Conservation (phyloP, 1,284 basidiomycete genomes). For the Puccinia sorghi region DNA sequence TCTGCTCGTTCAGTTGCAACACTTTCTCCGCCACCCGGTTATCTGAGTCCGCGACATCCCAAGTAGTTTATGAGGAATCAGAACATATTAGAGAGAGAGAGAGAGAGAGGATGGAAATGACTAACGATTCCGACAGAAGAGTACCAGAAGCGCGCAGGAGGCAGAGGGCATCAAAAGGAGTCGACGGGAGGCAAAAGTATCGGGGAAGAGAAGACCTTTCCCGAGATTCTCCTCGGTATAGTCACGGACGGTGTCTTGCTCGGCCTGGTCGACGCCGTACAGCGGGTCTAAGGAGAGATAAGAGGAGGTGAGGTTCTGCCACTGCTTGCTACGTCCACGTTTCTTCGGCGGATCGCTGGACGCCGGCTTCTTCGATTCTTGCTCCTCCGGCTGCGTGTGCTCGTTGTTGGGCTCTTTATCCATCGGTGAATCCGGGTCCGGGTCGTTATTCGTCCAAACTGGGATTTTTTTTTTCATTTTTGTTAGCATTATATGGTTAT, state of each 20-base stretch:
- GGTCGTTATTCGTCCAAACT: conserved; percentile 45
- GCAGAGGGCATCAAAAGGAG: conserved; percentile 47
- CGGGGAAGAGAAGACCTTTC: conserved; percentile 40
- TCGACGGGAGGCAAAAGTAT: conserved; percentile 46
- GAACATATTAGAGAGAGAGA: background rate
- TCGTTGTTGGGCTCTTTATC: background rate
- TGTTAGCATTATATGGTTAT: background rate
- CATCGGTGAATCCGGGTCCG: conserved; percentile 22
- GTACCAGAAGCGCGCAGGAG: conserved; percentile 39
- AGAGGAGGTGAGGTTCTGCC: conserved; percentile 48
- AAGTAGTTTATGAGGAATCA: background rate
- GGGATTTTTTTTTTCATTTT: background rate
- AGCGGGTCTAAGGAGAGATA: conserved; percentile 43
- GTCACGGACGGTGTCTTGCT: conserved; percentile 36
- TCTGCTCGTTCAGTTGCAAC: conserved; percentile 36
- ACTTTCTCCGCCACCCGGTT: conserved; percentile 41
- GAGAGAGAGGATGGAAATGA: background rate
- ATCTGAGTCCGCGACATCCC: background rate
- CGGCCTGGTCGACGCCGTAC: conserved; percentile 29
- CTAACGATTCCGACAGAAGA: conserved; percentile 47
- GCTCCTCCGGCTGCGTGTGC: background rate
- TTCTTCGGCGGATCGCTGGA: background rate
- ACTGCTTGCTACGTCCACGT: conserved; percentile 29
- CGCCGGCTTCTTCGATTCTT: background rate
- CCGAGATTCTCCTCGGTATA: conserved; percentile 23